phyloP scores from a whole-genome alignment of 1,284 basidiomycete species.

The Gomphus bonarii region DNA sequence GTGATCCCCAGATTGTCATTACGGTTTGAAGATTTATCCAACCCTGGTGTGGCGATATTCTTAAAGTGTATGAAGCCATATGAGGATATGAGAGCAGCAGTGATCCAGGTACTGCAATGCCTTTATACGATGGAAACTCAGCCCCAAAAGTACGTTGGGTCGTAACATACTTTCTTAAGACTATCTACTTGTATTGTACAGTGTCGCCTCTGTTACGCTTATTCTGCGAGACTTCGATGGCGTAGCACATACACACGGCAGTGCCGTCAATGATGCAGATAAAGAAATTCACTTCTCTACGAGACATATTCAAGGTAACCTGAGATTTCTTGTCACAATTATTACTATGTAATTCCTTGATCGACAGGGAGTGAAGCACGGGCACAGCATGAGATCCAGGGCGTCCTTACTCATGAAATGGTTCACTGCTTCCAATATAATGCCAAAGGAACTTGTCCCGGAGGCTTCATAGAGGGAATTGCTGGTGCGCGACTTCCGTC shows the following conservation, averaged over 20 bases:
- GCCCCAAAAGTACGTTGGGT: constrained; percentile 40
- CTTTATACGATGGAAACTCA: constrained; percentile 49
- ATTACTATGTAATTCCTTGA: background rate
- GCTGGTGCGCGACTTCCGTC: constrained; percentile 38
- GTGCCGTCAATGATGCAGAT: constrained; percentile 34
- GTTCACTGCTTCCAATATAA: constrained; percentile 70
- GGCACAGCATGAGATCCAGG: constrained; percentile 48
- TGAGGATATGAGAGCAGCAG: constrained; percentile 38
- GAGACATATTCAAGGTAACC: constrained; percentile 37
- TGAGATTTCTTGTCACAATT: background rate
- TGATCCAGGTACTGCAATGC: constrained; percentile 42
- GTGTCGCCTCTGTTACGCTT: constrained; percentile 43
- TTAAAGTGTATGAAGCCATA: constrained; percentile 38
- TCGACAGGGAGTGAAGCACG: constrained; percentile 26
- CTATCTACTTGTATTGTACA: constrained; percentile 17
- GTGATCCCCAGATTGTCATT: constrained; percentile 46
- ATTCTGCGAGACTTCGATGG: constrained; percentile 55
- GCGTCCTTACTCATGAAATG: constrained; percentile 57
- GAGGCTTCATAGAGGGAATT: constrained; percentile 62
- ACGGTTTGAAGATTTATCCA: constrained; percentile 45
- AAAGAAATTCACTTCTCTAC: constrained; percentile 67
- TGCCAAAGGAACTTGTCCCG: constrained; percentile 45
- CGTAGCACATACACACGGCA: constrained; percentile 45
- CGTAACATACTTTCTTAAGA: background rate
- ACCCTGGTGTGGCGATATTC: constrained; percentile 49